phyloP scores from a whole-genome alignment of 495 filamentous ascomycete species.

The Xylaria scruposa region DNA sequence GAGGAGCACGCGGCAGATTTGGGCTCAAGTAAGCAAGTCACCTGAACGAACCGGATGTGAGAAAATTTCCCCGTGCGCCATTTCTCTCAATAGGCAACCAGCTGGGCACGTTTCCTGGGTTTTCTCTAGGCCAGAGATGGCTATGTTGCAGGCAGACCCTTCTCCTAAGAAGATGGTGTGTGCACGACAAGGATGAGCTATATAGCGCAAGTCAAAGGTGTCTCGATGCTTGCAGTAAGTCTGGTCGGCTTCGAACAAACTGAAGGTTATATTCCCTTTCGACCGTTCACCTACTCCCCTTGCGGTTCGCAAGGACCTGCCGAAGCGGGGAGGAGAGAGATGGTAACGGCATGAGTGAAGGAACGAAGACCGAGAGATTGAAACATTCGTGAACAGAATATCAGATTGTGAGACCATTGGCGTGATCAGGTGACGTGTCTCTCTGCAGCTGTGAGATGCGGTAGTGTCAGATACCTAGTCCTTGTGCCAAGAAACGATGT shows the following conservation, averaged over 20 bases:
- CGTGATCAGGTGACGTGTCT: slow-evolving; percentile 27
- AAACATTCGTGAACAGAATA: slow-evolving; percentile 8
- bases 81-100: slow-evolving; percentile 13
- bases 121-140: slow-evolving; percentile 4
- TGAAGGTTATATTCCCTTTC: slow-evolving; percentile 3
- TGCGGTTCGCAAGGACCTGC: slow-evolving; percentile 19
- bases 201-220: slow-evolving; percentile 7
- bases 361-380: neutral
- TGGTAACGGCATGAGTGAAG: slow-evolving; percentile 2
- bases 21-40: neutral
- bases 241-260: neutral
- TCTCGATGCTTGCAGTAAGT: neutral
- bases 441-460: slow-evolving; percentile 10
- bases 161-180: slow-evolving; percentile 10
- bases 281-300: neutral
- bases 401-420: slow-evolving; percentile 18
- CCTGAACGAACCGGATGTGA: neutral
- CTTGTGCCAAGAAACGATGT: slow-evolving; percentile 15
- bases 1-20: slow-evolving; percentile 4
- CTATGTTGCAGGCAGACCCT: neutral
- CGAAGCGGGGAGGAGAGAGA: slow-evolving; percentile 7
- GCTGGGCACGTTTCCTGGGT: slow-evolving; percentile 21
- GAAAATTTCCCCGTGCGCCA: neutral
- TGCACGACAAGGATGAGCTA: slow-evolving; percentile 19
- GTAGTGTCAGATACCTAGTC: slow-evolving; percentile 12